A percentile compares a stretch with the other conserved stretches of the same genome.
These are phyloP conservation scores for Hevea brasiliensis DNA, from an alignment of 345 rosid genomes.

Conservation along the genomic window DNA sequence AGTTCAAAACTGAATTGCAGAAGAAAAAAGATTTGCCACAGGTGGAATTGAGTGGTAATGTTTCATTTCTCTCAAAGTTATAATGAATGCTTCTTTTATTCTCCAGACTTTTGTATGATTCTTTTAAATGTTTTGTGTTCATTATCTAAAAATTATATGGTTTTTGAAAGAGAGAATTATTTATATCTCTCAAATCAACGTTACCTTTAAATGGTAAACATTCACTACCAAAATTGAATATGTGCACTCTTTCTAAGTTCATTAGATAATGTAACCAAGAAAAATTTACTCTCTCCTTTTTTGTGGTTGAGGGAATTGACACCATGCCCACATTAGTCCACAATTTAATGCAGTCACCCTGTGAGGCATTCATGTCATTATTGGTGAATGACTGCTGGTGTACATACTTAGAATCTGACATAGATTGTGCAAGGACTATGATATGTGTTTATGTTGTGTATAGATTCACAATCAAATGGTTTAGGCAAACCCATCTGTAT, in stretches of 20 bases:
- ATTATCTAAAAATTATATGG: background rate
- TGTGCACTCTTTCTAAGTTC: background rate
- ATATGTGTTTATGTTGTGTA: background rate
- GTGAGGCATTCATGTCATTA: background rate
- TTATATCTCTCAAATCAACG: constrained; percentile 3
- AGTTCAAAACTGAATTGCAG: constrained; percentile 67
- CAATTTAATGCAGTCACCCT: background rate
- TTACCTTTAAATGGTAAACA: constrained; percentile 8
- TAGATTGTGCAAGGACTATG: background rate
- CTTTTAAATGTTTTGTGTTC: background rate
- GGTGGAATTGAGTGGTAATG: constrained; percentile 52
- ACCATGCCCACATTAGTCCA: background rate
- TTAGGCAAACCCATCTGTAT: background rate
- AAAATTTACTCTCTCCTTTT: background rate
- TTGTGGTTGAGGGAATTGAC: background rate
- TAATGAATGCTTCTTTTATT: background rate
- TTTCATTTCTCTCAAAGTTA: background rate
- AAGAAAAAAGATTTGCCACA: constrained; percentile 52
- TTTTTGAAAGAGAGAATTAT: constrained; percentile 13
- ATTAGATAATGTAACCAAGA: background rate
- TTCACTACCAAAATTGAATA: background rate
- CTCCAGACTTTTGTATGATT: background rate
- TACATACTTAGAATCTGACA: background rate
- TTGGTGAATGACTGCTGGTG: background rate
- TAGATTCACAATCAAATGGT: no score